Conservation (phyloP, 768 basidiomycete genomes). For the Pulveroboletus ravenelii region DNA sequence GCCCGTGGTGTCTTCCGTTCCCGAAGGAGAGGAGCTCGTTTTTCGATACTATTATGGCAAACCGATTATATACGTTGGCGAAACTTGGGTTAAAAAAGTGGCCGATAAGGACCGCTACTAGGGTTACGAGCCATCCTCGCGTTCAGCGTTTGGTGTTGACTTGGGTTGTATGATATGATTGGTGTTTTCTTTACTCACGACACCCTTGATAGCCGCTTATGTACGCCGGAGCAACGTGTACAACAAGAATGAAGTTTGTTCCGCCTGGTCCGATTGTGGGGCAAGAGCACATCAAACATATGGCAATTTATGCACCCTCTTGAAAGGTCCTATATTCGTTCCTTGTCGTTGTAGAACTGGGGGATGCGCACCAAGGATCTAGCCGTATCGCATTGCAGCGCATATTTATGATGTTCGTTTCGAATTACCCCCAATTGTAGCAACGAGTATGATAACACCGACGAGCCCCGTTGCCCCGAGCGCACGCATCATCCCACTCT, state of each 20-base stretch:
- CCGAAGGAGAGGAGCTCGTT: conserved; percentile 12
- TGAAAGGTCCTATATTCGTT: not conserved
- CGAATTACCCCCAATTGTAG: conserved; percentile 14
- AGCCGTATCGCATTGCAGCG: not conserved
- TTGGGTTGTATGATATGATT: no score
- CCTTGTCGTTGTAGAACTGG: not conserved
- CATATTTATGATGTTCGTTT: conserved; percentile 14
- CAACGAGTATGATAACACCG: conserved; percentile 23
- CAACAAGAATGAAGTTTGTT: not conserved
- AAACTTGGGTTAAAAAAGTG: conserved; percentile 18
- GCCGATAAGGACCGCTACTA: not conserved
- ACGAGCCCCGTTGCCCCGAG: conserved; percentile 28
- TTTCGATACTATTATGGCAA: not conserved
- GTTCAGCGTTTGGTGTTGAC: no score
- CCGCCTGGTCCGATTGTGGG: not conserved
- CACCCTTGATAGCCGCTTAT: no score
- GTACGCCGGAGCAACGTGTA: no score
- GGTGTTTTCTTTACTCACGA: no score
- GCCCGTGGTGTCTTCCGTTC: conserved; percentile 3
- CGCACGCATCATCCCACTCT: conserved; percentile 24
- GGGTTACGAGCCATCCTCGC: no score
- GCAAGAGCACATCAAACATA: not conserved
- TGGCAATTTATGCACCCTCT: not conserved
- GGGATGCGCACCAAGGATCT: not conserved
- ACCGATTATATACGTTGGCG: conserved; percentile 16